Percentiles rank a stretch among this genome's conserved stretches.
Evolutionary conservation across 2,329 filamentous ascomycete genomes (phyloP).

Genomic region (Penicillium sp.): DNA sequence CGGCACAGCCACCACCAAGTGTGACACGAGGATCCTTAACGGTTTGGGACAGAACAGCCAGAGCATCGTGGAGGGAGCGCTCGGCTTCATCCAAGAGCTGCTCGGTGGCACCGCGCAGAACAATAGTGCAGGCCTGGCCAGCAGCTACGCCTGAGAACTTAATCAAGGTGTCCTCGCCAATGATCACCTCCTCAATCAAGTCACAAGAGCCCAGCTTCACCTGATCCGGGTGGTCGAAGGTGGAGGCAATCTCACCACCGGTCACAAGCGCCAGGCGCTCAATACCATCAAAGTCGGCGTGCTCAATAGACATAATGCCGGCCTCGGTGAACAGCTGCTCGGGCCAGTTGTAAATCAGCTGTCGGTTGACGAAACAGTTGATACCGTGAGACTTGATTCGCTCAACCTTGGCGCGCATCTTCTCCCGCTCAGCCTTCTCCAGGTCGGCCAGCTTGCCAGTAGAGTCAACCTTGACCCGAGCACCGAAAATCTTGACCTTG

Average conservation of each 20-base stretch:
- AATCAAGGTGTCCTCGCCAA: constrained; percentile 95
- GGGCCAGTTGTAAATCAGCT: constrained; percentile 99
- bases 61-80: constrained; percentile 89
- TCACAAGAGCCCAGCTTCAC: constrained; percentile 96
- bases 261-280: constrained; percentile 93
- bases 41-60: constrained; percentile 94
- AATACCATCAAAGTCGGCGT: constrained; percentile 97
- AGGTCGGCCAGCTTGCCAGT: constrained; percentile 97
- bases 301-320: constrained; percentile 97
- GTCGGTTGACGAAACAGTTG: constrained; percentile 99
- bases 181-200: constrained; percentile 95
- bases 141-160: constrained; percentile 95
- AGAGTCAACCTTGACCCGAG: constrained; percentile 91
- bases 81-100: constrained; percentile 97
- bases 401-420: constrained; percentile 99
- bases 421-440: constrained; percentile 96
- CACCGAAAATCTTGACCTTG: constrained; percentile 99
- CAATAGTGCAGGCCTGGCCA: constrained; percentile 92
- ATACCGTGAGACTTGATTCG: constrained; percentile 98
- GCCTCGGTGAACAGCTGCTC: constrained; percentile 98
- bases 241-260: constrained; percentile 94
- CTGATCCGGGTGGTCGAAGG: constrained; percentile 95
- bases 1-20: constrained; percentile 90
- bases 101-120: constrained; percentile 92
- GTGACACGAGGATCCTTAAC: constrained; percentile 93